Evolutionary conservation across 352 stramenopile species (phyloP).

Genomic region (Nothophytophthora sp.): DNA sequence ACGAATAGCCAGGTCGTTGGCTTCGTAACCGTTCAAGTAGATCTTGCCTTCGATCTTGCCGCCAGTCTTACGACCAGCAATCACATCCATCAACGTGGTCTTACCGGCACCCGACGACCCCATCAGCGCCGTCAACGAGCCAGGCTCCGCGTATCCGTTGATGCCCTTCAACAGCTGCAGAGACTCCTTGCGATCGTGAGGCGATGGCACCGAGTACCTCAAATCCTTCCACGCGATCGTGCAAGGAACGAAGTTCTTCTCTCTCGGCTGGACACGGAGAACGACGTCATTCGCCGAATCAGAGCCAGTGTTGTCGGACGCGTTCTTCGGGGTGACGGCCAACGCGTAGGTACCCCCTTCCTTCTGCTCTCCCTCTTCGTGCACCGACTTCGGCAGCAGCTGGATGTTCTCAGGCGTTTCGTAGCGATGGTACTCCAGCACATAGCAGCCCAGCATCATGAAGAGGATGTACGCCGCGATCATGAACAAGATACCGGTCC

Average conservation of each 20-base stretch:
- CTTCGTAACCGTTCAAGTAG: conserved; percentile 29
- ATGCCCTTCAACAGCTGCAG: conserved; percentile 68
- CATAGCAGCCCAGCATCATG: conserved; percentile 22
- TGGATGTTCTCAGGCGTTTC: conserved; percentile 24
- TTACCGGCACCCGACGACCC: conserved; percentile 56
- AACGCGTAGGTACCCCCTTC: conserved; percentile 5
- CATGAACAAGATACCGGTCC: conserved; percentile 31
- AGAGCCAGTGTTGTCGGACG: conserved; percentile 6
- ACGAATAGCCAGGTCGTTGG: conserved; percentile 24
- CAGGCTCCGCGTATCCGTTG: conserved; percentile 61
- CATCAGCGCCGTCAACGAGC: conserved; percentile 86
- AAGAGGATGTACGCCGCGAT: conserved; percentile 26
- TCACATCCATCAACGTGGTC: conserved; percentile 63
- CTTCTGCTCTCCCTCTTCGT: conserved; percentile 10
- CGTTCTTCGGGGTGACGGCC: conserved; percentile 6
- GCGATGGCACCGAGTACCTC: conserved; percentile 34
- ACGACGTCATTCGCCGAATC: conserved; percentile 1
- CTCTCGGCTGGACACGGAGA: conserved; percentile 3
- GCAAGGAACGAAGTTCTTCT: conserved; percentile 25
- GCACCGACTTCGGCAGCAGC: neutral
- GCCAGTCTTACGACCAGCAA: conserved; percentile 85
- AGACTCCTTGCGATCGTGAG: conserved; percentile 21
- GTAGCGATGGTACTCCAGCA: conserved; percentile 34
- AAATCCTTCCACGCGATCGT: conserved; percentile 35
- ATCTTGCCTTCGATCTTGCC: conserved; percentile 62